Conservation (phyloP, 352 stramenopile genomes). For the Phytophthora brassicae region DNA sequence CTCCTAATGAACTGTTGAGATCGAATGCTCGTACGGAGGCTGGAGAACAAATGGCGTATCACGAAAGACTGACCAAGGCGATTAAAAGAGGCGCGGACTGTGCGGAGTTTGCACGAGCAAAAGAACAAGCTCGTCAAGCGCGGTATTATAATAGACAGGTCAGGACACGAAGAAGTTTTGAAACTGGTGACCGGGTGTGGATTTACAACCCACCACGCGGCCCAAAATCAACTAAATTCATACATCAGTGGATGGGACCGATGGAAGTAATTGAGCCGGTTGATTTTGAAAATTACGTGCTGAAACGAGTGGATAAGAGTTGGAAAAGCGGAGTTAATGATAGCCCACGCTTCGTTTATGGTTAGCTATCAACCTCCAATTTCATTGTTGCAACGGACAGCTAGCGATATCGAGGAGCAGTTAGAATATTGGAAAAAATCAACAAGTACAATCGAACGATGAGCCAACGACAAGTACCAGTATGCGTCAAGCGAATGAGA, state of each 20-base stretch:
- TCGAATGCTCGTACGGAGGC: background rate
- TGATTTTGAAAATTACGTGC: no score
- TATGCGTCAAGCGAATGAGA: no score
- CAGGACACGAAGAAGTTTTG: background rate
- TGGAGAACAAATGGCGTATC: background rate
- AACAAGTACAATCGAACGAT: no score
- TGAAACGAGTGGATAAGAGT: no score
- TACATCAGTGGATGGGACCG: slow-evolving; percentile 1
- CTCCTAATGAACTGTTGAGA: background rate
- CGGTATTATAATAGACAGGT: background rate
- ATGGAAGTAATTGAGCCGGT: background rate
- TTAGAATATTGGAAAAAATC: no score
- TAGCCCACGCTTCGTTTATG: background rate
- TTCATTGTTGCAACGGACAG: no score
- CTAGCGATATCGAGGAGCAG: no score
- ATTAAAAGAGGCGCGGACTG: background rate
- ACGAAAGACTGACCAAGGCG: background rate
- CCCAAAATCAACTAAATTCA: background rate
- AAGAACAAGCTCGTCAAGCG: background rate
- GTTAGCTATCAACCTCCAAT: no score
- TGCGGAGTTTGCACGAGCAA: background rate
- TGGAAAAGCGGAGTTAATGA: background rate
- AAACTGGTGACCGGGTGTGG: background rate
- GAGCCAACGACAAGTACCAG: no score
- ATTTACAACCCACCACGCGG: background rate